Percentiles rank a stretch among this genome's conserved stretches.
Conservation (phyloP, 2,329 filamentous ascomycete species). For the Fusarium secorum region DNA sequence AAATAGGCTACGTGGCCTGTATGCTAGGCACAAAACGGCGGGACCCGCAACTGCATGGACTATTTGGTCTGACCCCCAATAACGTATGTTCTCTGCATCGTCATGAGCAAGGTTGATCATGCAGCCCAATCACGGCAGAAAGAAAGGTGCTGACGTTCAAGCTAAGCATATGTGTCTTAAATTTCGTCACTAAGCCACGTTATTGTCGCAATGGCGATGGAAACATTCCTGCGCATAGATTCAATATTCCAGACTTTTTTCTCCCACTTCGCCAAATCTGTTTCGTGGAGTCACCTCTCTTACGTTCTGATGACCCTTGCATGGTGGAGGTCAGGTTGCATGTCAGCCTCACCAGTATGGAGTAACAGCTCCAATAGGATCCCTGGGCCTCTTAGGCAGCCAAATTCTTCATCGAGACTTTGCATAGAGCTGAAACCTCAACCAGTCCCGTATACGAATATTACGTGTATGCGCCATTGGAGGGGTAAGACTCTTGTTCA, state of each 20-base stretch:
- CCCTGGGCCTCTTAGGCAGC: neutral
- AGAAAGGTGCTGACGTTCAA: neutral
- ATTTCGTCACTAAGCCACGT: neutral
- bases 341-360: neutral
- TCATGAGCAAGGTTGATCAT: neutral
- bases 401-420: accelerated
- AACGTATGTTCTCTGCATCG: neutral
- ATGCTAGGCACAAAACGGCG: neutral
- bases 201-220: neutral
- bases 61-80: neutral
- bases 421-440: no score
- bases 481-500: neutral
- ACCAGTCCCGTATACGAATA: neutral
- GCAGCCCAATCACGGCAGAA: neutral
- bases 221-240: neutral
- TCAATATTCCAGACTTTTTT: no score
- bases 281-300: neutral
- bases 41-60: neutral
- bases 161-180: neutral
- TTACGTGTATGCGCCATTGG: neutral
- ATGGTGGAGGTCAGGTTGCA: neutral
- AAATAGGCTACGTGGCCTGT: neutral
- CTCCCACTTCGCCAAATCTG: neutral
- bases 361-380: neutral
- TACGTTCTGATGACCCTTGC: neutral